These are phyloP conservation scores for Clarireedia hainanense DNA, from an alignment of 2,329 filamentous ascomycete species.

Conservation along the genomic window DNA sequence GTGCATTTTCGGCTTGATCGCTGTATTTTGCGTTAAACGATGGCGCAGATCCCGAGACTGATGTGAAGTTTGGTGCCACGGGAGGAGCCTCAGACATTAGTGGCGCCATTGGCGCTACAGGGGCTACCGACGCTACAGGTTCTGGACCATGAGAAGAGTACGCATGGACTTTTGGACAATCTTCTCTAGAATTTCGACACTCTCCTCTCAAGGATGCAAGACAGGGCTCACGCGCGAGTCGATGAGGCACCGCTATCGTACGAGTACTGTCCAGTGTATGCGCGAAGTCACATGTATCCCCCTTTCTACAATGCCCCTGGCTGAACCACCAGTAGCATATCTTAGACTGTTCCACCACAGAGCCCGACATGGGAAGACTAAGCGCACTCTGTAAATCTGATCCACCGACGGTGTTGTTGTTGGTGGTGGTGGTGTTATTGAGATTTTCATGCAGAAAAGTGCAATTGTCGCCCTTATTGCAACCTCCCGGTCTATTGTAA, in stretches of 20 bases:
- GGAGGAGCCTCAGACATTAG: not conserved
- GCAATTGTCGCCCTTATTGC: constrained; percentile 9
- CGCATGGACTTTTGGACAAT: not conserved
- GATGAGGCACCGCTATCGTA: not conserved
- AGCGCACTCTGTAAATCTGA: too few relatives aligned
- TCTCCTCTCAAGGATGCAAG: not conserved
- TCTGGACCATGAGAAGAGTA: not conserved
- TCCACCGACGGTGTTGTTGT: not conserved
- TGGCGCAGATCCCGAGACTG: not conserved
- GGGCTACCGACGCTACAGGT: not conserved
- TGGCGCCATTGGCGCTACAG: not conserved
- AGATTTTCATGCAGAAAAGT: constrained; percentile 12
- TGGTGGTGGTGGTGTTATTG: not conserved
- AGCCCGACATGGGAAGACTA: too few relatives aligned
- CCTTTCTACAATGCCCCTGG: constrained; percentile 3
- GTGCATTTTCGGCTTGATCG: too few relatives aligned
- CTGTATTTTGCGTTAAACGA: too few relatives aligned
- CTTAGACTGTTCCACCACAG: not conserved
- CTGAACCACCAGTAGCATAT: constrained; percentile 5
- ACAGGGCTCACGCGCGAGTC: not conserved
- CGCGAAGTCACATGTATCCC: not conserved
- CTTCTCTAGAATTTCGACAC: not conserved
- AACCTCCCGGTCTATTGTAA: not conserved
- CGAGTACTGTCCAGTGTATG: constrained; percentile 1
- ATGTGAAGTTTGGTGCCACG: not conserved